Base-by-base conservation (phyloP, 352 stramenopile species). In the Pythium brassicae region DNA sequence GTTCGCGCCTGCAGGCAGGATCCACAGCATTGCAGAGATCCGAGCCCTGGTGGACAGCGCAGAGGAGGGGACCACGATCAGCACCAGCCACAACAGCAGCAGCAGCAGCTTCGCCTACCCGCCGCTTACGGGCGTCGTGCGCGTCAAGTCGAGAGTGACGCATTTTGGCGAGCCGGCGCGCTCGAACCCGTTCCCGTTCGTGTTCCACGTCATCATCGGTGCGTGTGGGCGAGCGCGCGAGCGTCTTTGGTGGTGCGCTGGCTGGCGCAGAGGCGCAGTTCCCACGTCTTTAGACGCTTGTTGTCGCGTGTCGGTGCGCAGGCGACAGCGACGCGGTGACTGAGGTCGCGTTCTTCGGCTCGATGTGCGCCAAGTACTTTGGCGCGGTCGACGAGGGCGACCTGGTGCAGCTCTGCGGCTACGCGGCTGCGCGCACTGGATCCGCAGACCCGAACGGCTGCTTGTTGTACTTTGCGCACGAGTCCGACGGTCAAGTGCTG, bases 331-430 rank as follows among this genome's bases (percentile, higher is more conserved):
- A 59, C 2, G 63, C 61, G 0, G 70, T 64, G 1, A 62, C 83
- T 10, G 80, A 88, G 55, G 55, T 88, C 15, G 67, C 77, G n/a
- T 90, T 90, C 51, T 84, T 83, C 19, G 80, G 80, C 0, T 76
- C 77, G 2, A 82, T 81, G 72, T 86, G 74, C 14, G 78, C 76
- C 2, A 78, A 72, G 40, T 78, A 81, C 58, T 87, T 76, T 56
- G 32, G 76, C 15, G 57, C 61, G 0, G 50, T 90, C 26, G 54
- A 83, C 15, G 80, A 90, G 58, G 77, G 80, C 32, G 80, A 90
- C 42, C 54, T 87, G 22, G 53, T 87, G 23, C 76, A 87, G 46
- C 53, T 88, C 14, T 51, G 72, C 50, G 72, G 67, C 0, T 88
- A 86, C 60, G 69, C 61, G 9, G 32, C 48, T 32, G 14, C 0